Evolutionary conservation across 192 early-diverging fungal species (phyloP), one percentile per base, ranked within the genome.

Genomic region (Rhizoclosmatium sp.): DNA sequence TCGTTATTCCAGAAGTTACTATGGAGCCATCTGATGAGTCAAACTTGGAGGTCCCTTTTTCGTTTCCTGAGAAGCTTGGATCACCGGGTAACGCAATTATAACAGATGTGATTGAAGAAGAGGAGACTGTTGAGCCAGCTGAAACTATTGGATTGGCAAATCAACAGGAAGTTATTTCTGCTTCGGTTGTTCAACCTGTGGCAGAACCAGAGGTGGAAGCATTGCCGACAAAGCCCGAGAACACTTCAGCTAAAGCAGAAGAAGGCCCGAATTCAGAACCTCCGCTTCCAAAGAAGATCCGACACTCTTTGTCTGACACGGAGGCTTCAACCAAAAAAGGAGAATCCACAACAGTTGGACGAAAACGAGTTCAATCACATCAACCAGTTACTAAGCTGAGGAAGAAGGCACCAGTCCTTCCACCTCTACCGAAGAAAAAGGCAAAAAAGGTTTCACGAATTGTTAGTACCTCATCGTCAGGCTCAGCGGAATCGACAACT

Each of bases 381-480:
- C 46, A 16, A 39, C 16, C 40, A 59, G 39, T 45, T 44, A 16
- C 16, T 47, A 48, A 76, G 45, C 51, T 54, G 9, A 54, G 51
- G 16, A 54, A 54, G 51, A 7, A 16, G 51, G 5, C 16, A 16
- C 9, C 51, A 54, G 9, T 16, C 16, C 51, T 54, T 46, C 58
- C 59, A 61, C 65, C 31, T 16, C 45, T 69, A 49, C 41, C 58
- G 2, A 61, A 69, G 44, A 59, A 65, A 54, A 51, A 40, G 0
- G 10, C 41, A 2, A 46, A 59, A 40, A 54, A 51, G 56, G 21
- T 1, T 16, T 7, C 19, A 2, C 70, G 70, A 7, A 40, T 71
- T 31, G 70, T 39, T 14, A 71, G 65, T 39, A 71, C 62, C 10
- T 69, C 76, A 2, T 65, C 76, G 10, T 10, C 45, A 21, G 9